phyloP scores from a whole-genome alignment of 2,329 filamentous ascomycete species.

The Xylaria sp. region DNA sequence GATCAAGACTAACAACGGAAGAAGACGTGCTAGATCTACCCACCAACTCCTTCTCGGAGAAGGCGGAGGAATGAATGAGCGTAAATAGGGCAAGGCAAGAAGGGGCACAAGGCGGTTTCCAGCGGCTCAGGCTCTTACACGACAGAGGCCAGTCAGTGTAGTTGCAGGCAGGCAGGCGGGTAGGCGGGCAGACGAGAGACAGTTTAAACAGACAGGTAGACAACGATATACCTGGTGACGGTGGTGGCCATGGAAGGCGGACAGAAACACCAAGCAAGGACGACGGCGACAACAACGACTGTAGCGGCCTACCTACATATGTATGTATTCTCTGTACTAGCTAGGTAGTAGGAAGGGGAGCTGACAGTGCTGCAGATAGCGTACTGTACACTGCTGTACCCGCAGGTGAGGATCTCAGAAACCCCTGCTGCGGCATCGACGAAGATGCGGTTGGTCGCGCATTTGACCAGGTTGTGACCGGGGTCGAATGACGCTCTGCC shows the following conservation, averaged over 20 bases:
- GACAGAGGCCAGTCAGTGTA: not conserved
- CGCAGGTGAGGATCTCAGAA: constrained; percentile 18
- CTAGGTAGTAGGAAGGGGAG: too few species aligned
- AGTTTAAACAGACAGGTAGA: not conserved
- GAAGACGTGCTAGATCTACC: not conserved
- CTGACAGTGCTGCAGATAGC: too few species aligned
- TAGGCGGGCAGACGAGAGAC: too few species aligned
- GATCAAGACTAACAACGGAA: constrained; percentile 4
- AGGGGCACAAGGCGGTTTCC: not conserved
- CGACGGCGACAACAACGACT: too few species aligned
- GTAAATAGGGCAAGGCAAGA: not conserved
- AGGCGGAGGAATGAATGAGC: not conserved
- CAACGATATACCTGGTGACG: not conserved
- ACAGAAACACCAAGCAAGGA: constrained; percentile 6
- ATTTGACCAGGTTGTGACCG: not conserved
- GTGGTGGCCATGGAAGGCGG: not conserved
- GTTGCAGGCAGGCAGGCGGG: too few species aligned
- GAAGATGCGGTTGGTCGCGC: not conserved
- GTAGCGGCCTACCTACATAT: not conserved
- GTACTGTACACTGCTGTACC: too few species aligned
- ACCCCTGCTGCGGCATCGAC: constrained; percentile 19
- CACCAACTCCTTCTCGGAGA: constrained; percentile 9
- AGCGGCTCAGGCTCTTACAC: constrained; percentile 4
- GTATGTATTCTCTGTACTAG: too few species aligned
- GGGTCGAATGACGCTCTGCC: constrained; percentile 14